Conservation (phyloP, 352 stramenopile genomes). For the Globisporangium irregulare region DNA sequence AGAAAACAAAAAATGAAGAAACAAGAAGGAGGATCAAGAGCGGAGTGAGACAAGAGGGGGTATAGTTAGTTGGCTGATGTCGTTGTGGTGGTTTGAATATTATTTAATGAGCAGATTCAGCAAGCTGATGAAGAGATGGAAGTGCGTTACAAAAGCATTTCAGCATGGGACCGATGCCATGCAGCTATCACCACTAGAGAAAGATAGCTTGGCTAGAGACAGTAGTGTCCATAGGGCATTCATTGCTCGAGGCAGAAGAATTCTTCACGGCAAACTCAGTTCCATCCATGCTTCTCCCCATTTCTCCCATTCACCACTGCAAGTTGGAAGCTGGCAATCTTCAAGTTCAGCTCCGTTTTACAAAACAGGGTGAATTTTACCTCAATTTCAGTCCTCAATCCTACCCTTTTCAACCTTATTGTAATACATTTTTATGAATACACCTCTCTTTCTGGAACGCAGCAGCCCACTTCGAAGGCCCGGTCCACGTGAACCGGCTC, state of each 20-base stretch:
- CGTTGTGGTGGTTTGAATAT: not conserved
- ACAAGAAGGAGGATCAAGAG: not conserved
- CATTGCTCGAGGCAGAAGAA: too few relatives aligned
- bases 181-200: too few relatives aligned
- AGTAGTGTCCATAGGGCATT: too few relatives aligned
- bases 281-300: too few relatives aligned
- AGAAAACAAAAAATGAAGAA: not conserved
- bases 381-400: not conserved
- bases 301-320: not conserved
- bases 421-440: not conserved
- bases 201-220: too few relatives aligned
- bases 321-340: conserved; percentile 1
- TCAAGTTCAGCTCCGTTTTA: not conserved
- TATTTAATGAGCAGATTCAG: conserved; percentile 1
- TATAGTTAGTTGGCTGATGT: not conserved
- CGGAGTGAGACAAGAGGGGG: not conserved
- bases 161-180: not conserved
- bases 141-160: not conserved
- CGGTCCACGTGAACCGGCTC: not conserved
- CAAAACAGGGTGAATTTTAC: not conserved
- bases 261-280: too few relatives aligned
- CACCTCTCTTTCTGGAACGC: not conserved
- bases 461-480: not conserved
- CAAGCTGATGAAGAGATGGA: not conserved
- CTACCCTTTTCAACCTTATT: not conserved